Base-by-base conservation (phyloP, 2,329 filamentous ascomycete species). In the Microcera coccophila region DNA sequence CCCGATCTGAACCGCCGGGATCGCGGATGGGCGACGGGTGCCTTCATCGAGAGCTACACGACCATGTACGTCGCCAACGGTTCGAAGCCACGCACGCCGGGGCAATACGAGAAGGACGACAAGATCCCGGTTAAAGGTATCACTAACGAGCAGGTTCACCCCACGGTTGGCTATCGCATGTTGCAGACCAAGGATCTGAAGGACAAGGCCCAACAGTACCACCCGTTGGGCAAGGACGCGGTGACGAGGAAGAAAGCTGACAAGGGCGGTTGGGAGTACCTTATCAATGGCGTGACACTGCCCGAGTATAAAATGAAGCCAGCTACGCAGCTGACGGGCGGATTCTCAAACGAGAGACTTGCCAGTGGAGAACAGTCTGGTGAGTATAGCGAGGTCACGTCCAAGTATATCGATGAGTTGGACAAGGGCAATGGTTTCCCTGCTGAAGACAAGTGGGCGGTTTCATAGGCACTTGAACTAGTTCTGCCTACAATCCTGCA, bases 21-120 rank as follows among this genome's bases (percentile, higher is more conserved):
- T 42, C 46, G 29, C 18, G 54, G 54, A 8, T 57, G 54, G 54
- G 54, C 54, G 12, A 57, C 52, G 1, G 54, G 54, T 2, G 53
- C 54, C 24, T 55, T 57, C 15, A 45, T 57, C 26, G 54, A 57
- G 21, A 57, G 54, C 44, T 57, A 54, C 48, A 52, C 48, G 3
- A 49, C 44, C 20, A 44, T 40, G 29, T 49, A 55, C 48, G 29
- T 52, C 2, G 47, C 52, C 3, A 41, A 16, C 4, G 44, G 37
- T 39, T 15, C 36, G 20, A 5, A 48, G 19, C 40, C 45, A 39
- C 42, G 54, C 11, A 45, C 45, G 2, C 54, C 54, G 3, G 54
- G 54, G 3, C 34, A 20, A 10, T 57, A 57, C 39, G 47, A 28
- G 18, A 47, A 42, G 10, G 51, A 47, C 11, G 34, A 43, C 11